Percentiles rank a stretch among this genome's conserved stretches.
Conservation (phyloP, 345 rosid genomes). For the Lepidium africanum region DNA sequence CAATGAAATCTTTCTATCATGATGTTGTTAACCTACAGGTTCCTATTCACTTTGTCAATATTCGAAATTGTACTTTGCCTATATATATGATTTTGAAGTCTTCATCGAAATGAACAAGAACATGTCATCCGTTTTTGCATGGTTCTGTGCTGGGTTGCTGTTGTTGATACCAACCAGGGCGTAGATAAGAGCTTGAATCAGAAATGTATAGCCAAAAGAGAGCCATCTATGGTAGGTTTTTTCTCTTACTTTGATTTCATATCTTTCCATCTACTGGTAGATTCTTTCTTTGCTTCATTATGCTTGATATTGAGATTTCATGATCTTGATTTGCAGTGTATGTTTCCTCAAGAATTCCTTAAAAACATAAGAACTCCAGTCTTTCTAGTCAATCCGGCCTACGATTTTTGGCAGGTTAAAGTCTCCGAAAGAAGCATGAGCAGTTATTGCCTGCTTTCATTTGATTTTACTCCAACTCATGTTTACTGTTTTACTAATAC, state of each 20-base stretch:
- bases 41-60: constrained; percentile 4
- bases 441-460: not conserved
- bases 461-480: not conserved
- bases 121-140: not conserved
- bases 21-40: constrained; percentile 73
- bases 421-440: not conserved
- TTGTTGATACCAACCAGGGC: constrained; percentile 39
- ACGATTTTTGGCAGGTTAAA: constrained; percentile 93
- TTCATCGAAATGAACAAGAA: not conserved
- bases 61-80: not conserved
- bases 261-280: not conserved
- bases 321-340: constrained; percentile 39
- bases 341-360: constrained; percentile 62
- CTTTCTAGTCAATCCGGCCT: constrained; percentile 76
- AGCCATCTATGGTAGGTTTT: constrained; percentile 38
- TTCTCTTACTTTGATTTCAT: not conserved
- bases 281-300: not conserved
- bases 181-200: constrained; percentile 46
- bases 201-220: constrained; percentile 39
- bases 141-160: not conserved
- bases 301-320: not conserved
- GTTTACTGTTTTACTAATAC: constrained; percentile 18
- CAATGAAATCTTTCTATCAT: constrained; percentile 60
- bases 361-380: constrained; percentile 56
- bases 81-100: not conserved